Percentiles rank a stretch among this genome's conserved stretches.
Evolutionary conservation across 2,329 filamentous ascomycete species (phyloP).

Genomic region (Aspergillus phoenicis): DNA sequence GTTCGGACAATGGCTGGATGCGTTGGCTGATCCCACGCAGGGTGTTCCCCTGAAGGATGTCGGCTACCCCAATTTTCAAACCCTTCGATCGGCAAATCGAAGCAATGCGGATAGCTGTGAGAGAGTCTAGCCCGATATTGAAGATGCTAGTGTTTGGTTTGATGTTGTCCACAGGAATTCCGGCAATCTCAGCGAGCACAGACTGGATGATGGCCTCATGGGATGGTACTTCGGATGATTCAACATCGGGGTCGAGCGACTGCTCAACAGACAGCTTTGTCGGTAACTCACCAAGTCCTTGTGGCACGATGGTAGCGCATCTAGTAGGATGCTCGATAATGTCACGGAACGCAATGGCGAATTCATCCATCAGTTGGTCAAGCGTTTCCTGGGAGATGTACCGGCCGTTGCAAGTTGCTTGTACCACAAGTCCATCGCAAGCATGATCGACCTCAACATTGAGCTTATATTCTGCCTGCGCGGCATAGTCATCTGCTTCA

Average conservation of each 20-base stretch:
- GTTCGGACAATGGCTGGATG: conserved; percentile 15
- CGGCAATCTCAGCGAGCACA: conserved; percentile 28
- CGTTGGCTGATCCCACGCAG: conserved; percentile 32
- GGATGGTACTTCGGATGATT: conserved; percentile 7
- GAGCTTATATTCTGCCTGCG: conserved; percentile 33
- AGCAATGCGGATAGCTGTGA: conserved; percentile 36
- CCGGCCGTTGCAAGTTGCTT: conserved; percentile 25
- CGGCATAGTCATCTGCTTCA: conserved; percentile 25
- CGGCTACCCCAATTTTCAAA: conserved; percentile 32
- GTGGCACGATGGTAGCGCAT: conserved; percentile 27
- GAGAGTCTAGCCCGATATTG: conserved; percentile 35
- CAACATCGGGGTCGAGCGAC: not conserved
- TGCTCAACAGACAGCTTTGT: conserved; percentile 13
- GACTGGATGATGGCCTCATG: conserved; percentile 25
- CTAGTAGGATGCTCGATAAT: conserved; percentile 32
- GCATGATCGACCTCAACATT: conserved; percentile 36
- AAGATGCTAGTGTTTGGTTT: conserved; percentile 33
- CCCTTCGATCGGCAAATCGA: conserved; percentile 30
- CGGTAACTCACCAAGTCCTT: conserved; percentile 26
- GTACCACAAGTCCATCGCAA: conserved; percentile 23
- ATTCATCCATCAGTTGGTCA: conserved; percentile 21
- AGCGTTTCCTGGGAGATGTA: conserved; percentile 27
- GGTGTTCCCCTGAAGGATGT: conserved; percentile 36
- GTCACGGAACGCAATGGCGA: conserved; percentile 27
- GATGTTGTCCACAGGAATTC: conserved; percentile 25